phyloP scores from a whole-genome alignment of 441 rosid genomes.

The Kokia cookei region DNA sequence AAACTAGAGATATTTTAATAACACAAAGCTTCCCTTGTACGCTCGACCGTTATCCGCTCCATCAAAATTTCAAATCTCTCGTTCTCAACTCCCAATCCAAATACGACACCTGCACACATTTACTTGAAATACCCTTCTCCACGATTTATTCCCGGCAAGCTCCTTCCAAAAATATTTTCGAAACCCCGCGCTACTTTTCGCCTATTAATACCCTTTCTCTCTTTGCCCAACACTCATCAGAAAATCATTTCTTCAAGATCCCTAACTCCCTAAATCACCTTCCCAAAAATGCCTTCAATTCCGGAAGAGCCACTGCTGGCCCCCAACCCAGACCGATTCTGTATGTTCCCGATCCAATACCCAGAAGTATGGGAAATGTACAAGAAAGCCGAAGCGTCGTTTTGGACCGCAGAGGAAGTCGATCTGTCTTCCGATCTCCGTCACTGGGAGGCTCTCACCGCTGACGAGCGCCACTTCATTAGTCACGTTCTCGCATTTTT shows the following conservation, averaged over 20 bases:
- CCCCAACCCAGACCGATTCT: conserved; percentile 43
- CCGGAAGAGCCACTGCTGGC: conserved; percentile 49
- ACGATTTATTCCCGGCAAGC: conserved; percentile 29
- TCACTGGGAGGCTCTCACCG: conserved; percentile 50
- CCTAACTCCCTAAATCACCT: not conserved
- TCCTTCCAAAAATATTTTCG: conserved; percentile 20
- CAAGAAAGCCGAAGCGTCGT: conserved; percentile 66
- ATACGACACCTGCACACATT: not conserved
- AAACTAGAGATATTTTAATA: not conserved
- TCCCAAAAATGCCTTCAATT: conserved; percentile 41
- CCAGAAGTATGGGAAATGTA: conserved; percentile 65
- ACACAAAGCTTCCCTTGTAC: not conserved
- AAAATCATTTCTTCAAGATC: not conserved
- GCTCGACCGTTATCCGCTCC: conserved; percentile 4
- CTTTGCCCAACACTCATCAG: not conserved
- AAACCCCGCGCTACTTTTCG: conserved; percentile 23
- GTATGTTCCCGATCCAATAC: conserved; percentile 54
- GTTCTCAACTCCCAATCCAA: not conserved
- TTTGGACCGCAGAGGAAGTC: conserved; percentile 79
- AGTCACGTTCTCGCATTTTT: conserved; percentile 66
- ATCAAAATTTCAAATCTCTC: not conserved
- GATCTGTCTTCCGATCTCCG: conserved; percentile 52
- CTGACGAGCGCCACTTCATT: conserved; percentile 58
- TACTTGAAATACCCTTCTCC: not conserved
- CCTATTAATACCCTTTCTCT: conserved; percentile 10